Conservation (phyloP, 2,329 filamentous ascomycete species). For the Alternaria triticimaculans region DNA sequence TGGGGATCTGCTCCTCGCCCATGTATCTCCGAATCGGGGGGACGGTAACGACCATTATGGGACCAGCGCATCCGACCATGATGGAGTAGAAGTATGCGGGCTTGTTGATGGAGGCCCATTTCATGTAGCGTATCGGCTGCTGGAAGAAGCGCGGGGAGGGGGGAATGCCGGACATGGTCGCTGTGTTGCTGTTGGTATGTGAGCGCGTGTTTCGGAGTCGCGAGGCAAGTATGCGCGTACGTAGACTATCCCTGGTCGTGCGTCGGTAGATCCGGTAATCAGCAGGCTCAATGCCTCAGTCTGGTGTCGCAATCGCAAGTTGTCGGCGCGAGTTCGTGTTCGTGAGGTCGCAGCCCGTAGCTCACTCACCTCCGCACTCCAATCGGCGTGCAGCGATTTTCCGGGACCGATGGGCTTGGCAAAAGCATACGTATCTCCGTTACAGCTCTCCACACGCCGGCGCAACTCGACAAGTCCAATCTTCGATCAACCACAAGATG, state of each 20-base stretch:
- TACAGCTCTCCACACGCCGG: slow-evolving; percentile 10
- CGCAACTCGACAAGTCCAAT: slow-evolving; percentile 21
- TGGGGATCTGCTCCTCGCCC: slow-evolving; percentile 72
- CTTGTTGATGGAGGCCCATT: slow-evolving; percentile 86
- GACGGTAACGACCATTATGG: slow-evolving; percentile 71
- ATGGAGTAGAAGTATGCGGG: slow-evolving; percentile 92
- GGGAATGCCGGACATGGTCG: slow-evolving; percentile 64
- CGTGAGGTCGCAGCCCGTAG: slow-evolving; percentile 15
- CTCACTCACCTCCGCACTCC: slow-evolving; percentile 11
- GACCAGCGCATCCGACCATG: slow-evolving; percentile 75
- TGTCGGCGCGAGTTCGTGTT: background rate
- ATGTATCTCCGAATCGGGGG: slow-evolving; percentile 74
- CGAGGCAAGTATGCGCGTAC: slow-evolving; percentile 5
- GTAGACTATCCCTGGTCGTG: background rate
- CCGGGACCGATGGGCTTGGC: slow-evolving; percentile 43
- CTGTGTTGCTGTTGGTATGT: slow-evolving; percentile 10
- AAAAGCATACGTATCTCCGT: slow-evolving; percentile 47
- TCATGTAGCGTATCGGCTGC: slow-evolving; percentile 80
- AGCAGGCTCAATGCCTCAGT: slow-evolving; percentile 29
- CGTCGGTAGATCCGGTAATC: background rate
- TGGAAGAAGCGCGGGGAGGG: slow-evolving; percentile 74
- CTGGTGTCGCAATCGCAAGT: slow-evolving; percentile 15
- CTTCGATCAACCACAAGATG: slow-evolving; percentile 64
- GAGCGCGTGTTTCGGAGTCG: background rate
- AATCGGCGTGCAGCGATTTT: slow-evolving; percentile 32